Evolutionary conservation across 225 moss, liverwort and hornwort genomes (phyloP), one percentile per base, ranked within the genome.

Genomic region (Pleurozium schreberi): DNA sequence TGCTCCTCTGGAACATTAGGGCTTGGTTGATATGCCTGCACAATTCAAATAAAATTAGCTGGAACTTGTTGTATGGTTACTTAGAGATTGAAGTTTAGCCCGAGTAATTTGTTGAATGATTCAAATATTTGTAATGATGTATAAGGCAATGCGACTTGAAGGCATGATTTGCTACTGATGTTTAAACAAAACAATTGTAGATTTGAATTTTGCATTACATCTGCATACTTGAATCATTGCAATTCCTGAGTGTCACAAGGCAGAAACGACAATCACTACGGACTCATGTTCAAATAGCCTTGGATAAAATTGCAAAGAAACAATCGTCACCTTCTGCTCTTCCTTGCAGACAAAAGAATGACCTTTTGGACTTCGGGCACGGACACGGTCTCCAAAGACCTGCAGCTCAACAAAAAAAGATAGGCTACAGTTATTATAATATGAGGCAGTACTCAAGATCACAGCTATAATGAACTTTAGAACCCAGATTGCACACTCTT

Each of bases 381-480:
- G 86, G 14, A 91, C 78, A 62, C 88, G 79, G 83, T 91, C 89
- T 85, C 93, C 92, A 47, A 92, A 82, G 19, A 91, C 86, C 93
- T 92, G 91, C 75, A 75, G 49, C 86, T 77, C 38, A 80, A 69
- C 49, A 60, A 75, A 40, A 34, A 75, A 87, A 87, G 53, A 67
- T n/a, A 33, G 12, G 81, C 33, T 58, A 34, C 27, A 61, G 21
- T 49, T 30, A 28, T 18, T 62, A 10, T 33, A 43, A 31, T 40
- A 27, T 14, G 57, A 43, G 57, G 42, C 43, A 79, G 18, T 25
- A 64, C 33, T 47, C 20, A 30, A 47, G 45, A 64, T 76, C 78
- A 18, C 8, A 63, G 76, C 63, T 61, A 6, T 42, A 79, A 79
- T 31, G 18, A 47, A 31, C 45, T 71, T 43, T 10, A 40, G 55